Base-by-base conservation (phyloP, 2,329 filamentous ascomycete species). In the Botrytis deweyae region DNA sequence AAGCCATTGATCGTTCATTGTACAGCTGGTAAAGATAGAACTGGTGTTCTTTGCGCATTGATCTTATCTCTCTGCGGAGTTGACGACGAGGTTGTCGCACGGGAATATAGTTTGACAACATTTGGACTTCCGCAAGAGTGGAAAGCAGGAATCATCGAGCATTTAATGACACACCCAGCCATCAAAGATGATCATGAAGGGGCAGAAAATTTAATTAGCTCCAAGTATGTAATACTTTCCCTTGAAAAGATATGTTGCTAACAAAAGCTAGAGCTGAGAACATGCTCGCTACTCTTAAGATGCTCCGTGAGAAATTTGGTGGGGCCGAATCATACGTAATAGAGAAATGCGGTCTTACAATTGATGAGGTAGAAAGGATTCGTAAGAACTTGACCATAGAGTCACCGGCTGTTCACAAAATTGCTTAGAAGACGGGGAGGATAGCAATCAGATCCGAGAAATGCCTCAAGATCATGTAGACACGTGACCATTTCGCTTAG, bases 1-100 rank as follows among this genome's bases (percentile, higher is more conserved):
- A 81, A 83, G 4, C 88, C 90, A 12, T 82, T 91, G 16, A 83
- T 93, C 10, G 84, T 94, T 12, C 92, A 95, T 79, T 94, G 92
- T 81, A 92, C 91, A 0, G 91, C 91, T 0, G 92, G 92, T 20
- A 95, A 95, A 82, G 92, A 95, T 81, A 86, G 92, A 62, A 94
- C 92, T 0, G 92, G 92, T 3, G 86, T 94, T 7, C 83, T 93
- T 63, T 88, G 89, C 67, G 92, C 91, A 4, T 78, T 95, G 59
- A 80, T 94, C 14, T 84, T 93, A 58, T 83, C 87, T 40, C 84
- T 93, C 42, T 89, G 89, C 14, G 89, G 90, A 6, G 89, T 93
- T 0, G 81, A 85, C 1, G 86, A 89, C 76, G 84, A 87, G 49
- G 80, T 82, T 6, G 86, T 93, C n/a, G 91, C 90, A 0, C 82